Percentiles rank a stretch among this genome's conserved stretches.
These are phyloP conservation scores for Ceratobasidium sp. DNA, from an alignment of 1,284 basidiomycete genomes.

Conservation along the genomic window DNA sequence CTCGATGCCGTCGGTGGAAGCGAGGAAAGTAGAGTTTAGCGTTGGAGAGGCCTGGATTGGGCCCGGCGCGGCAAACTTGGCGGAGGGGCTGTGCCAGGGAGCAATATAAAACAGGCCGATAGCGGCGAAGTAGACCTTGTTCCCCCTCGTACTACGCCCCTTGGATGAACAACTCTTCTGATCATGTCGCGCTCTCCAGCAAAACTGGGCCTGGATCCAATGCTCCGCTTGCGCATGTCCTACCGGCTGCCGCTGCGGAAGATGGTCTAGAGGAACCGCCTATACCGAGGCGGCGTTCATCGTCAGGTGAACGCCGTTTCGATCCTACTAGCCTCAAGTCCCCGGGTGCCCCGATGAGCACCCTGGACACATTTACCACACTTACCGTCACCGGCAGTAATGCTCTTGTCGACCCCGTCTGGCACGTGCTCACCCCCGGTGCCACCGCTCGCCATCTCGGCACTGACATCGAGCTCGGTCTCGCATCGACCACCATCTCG, in stretches of 20 bases:
- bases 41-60: not conserved
- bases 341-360: slow-evolving; percentile 5
- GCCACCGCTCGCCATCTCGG: slow-evolving; percentile 34
- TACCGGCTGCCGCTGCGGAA: slow-evolving; percentile 14
- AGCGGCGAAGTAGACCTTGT: not conserved
- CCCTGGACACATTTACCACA: slow-evolving; percentile 20
- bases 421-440: slow-evolving; percentile 19
- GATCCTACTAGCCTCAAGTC: slow-evolving; percentile 1
- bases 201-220: slow-evolving; percentile 11
- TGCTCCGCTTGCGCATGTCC: slow-evolving; percentile 19
- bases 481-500: not conserved
- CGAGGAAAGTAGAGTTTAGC: not conserved
- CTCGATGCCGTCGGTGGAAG: not conserved
- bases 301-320: slow-evolving; percentile 11
- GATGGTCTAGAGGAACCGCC: slow-evolving; percentile 32
- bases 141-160: not conserved
- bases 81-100: slow-evolving; percentile 26
- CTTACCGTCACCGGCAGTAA: slow-evolving; percentile 13
- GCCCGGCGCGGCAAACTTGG: slow-evolving; percentile 19
- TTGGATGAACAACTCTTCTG: slow-evolving; percentile 37
- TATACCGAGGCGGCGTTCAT: slow-evolving; percentile 38
- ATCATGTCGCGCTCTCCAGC: slow-evolving; percentile 31
- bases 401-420: slow-evolving; percentile 4
- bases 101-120: not conserved
- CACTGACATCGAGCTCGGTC: slow-evolving; percentile 25